Percentiles rank a stretch among this genome's conserved stretches.
These are phyloP conservation scores for Balansia obtecta DNA, from an alignment of 2,329 filamentous ascomycete species.

Conservation along the genomic window DNA sequence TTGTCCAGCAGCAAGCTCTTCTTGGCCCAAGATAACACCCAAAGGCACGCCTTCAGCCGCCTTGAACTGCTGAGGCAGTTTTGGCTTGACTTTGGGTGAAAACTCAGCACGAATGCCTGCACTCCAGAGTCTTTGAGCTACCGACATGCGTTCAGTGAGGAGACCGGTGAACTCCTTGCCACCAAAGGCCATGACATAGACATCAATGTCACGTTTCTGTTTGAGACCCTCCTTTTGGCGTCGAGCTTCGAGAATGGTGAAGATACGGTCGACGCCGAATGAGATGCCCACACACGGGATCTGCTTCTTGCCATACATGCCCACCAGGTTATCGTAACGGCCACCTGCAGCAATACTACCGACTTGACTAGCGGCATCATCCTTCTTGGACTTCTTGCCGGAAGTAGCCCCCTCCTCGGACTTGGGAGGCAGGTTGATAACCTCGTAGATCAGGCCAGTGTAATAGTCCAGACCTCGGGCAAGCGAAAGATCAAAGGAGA, in stretches of 20 bases:
- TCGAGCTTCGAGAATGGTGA: constrained; percentile 75
- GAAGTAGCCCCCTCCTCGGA: constrained; percentile 18
- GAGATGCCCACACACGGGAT: constrained; percentile 60
- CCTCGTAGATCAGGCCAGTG: constrained; percentile 83
- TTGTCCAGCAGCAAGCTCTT: constrained; percentile 72
- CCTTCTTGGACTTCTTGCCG: constrained; percentile 37
- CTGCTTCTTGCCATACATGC: constrained; percentile 82
- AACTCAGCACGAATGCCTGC: constrained; percentile 79
- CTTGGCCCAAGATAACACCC: constrained; percentile 80
- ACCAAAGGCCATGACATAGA: constrained; percentile 90
- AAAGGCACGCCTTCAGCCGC: constrained; percentile 80
- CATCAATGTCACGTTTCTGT: constrained; percentile 55
- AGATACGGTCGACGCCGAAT: constrained; percentile 92
- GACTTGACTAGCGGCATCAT: constrained; percentile 46
- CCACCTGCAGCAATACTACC: constrained; percentile 84
- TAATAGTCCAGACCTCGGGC: constrained; percentile 90
- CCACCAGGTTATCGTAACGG: constrained; percentile 84
- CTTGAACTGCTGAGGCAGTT: constrained; percentile 82
- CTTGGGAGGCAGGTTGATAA: constrained; percentile 51
- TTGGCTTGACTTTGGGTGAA: constrained; percentile 80
- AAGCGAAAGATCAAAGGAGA: constrained; percentile 83
- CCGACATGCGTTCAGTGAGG: constrained; percentile 70
- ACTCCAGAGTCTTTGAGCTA: constrained; percentile 69
- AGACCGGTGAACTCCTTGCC: constrained; percentile 74
- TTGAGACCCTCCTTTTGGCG: constrained; percentile 52